Conservation (phyloP, 2,329 filamentous ascomycete genomes). For the Sclerotinia spermophila region DNA sequence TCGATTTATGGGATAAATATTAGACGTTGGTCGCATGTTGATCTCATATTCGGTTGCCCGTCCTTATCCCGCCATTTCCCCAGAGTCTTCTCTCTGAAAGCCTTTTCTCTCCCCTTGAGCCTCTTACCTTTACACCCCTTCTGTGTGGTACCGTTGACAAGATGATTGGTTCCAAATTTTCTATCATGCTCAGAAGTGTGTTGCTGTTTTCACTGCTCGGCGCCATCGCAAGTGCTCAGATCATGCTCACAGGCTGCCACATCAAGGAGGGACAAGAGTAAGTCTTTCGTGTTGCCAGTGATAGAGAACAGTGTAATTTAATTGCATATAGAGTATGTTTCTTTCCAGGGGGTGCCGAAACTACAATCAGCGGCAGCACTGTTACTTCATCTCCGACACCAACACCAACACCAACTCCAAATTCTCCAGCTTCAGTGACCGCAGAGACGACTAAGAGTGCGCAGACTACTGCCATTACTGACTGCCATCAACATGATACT, state of each 20-base stretch:
- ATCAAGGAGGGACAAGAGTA: neutral
- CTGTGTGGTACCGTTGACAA: neutral
- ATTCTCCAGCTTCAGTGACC: neutral
- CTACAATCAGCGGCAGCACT: neutral
- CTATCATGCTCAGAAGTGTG: neutral
- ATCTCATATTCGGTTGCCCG: neutral
- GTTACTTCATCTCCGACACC: neutral
- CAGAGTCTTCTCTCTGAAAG: neutral
- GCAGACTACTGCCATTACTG: neutral
- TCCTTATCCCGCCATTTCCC: neutral
- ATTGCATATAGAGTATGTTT: neutral
- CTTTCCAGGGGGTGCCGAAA: neutral
- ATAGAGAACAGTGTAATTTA: neutral
- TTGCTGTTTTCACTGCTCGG: neutral
- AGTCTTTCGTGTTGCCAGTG: neutral
- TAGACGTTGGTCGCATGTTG: neutral
- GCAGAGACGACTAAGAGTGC: neutral
- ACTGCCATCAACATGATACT: conserved; percentile 1
- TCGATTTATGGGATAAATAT: neutral
- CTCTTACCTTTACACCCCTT: neutral
- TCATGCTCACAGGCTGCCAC: neutral
- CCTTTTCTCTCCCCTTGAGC: neutral
- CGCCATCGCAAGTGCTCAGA: neutral
- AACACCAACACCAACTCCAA: neutral
- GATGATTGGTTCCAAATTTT: neutral